These are phyloP conservation scores for Boletus sp. DNA, from an alignment of 1,284 basidiomycete genomes.

Conservation along the genomic window DNA sequence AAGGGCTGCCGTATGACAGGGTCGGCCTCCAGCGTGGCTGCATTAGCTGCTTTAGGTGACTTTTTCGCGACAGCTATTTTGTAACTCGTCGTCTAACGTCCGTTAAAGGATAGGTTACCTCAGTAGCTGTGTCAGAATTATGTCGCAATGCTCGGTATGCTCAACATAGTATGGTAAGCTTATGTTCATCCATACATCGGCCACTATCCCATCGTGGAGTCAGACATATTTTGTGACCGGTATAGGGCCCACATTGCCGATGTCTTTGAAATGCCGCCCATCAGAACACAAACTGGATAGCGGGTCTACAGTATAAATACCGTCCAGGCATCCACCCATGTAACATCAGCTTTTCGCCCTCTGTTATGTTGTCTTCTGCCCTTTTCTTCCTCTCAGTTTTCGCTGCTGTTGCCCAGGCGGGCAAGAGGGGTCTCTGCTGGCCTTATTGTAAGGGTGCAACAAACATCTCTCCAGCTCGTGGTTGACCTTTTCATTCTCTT, in stretches of 20 bases:
- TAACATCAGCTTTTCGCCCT: background rate
- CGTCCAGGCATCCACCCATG: background rate
- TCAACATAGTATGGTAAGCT: no score
- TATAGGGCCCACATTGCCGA: background rate
- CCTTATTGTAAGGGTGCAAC: constrained; percentile 20
- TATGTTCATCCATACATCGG: no score
- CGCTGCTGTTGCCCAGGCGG: constrained; percentile 13
- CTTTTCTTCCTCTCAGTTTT: constrained; percentile 17
- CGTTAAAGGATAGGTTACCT: no score
- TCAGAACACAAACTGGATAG: background rate
- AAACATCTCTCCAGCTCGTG: background rate
- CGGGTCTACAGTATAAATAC: constrained; percentile 19
- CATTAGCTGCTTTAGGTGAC: no score
- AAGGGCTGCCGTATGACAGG: no score
- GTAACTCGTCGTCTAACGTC: no score
- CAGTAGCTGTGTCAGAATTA: no score
- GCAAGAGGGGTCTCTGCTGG: constrained; percentile 26
- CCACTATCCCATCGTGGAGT: no score
- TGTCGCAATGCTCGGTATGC: no score
- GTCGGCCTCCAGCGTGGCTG: no score
- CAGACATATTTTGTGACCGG: constrained; percentile 2
- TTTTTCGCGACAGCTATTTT: no score
- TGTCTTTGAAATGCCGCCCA: background rate
- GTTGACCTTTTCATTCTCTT: constrained; percentile 8
- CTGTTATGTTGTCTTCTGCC: constrained; percentile 5